These are phyloP conservation scores for Microcera coccophila DNA, from an alignment of 2,329 filamentous ascomycete species.

Conservation along the genomic window DNA sequence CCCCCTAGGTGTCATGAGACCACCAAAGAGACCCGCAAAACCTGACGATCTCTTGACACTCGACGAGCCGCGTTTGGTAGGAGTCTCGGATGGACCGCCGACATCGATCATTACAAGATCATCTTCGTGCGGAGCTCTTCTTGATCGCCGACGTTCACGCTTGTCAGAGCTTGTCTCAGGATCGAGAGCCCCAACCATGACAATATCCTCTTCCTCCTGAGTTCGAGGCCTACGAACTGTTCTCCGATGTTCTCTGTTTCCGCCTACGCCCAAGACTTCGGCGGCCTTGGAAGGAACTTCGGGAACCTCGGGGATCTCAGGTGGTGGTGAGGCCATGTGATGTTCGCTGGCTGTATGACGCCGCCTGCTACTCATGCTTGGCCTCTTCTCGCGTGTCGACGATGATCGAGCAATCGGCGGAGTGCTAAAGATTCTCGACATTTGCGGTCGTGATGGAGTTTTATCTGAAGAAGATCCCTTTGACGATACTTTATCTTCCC, in stretches of 20 bases:
- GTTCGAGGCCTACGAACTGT: conserved; percentile 1
- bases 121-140: conserved; percentile 33
- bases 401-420: conserved; percentile 65
- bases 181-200: conserved; percentile 44
- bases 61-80: conserved; percentile 33
- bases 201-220: conserved; percentile 45
- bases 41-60: conserved; percentile 49
- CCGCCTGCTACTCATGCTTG: conserved; percentile 53
- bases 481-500: conserved; percentile 59
- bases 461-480: conserved; percentile 74
- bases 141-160: conserved; percentile 33
- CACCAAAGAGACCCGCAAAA: conserved; percentile 59
- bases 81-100: conserved; percentile 29
- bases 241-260: conserved; percentile 23
- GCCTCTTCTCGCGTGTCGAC: conserved; percentile 62
- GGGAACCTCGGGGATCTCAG: conserved; percentile 60
- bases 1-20: conserved; percentile 47
- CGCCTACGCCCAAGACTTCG: conserved; percentile 63
- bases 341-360: conserved; percentile 64
- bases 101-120: conserved; percentile 38
- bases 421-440: conserved; percentile 62
- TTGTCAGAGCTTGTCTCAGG: conserved; percentile 32
- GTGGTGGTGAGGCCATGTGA: conserved; percentile 67
- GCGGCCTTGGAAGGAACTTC: conserved; percentile 72
- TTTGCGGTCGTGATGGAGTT: conserved; percentile 52